A percentile compares a stretch with the other conserved stretches of the same genome.
phyloP scores from a whole-genome alignment of 2,329 filamentous ascomycete species.

The Fusarium sp. region DNA sequence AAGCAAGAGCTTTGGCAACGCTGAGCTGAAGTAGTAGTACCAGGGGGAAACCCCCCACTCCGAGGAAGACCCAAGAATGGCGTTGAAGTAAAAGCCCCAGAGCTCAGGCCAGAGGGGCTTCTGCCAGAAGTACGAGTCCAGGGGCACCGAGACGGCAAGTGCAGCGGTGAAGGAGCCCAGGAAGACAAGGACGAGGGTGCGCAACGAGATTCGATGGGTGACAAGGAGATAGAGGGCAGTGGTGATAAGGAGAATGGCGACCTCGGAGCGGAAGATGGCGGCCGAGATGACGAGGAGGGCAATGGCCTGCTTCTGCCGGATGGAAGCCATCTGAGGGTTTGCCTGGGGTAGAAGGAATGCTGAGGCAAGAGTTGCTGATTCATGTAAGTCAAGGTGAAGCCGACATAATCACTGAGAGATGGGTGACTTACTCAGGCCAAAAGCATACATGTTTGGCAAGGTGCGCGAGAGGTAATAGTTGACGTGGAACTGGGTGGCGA shows the following conservation, averaged over 20 bases:
- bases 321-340: constrained; percentile 40
- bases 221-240: constrained; percentile 73
- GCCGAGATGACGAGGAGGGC: constrained; percentile 82
- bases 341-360: constrained; percentile 55
- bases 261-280: constrained; percentile 88
- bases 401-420: background rate
- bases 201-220: constrained; percentile 61
- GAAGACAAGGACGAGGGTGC: constrained; percentile 74
- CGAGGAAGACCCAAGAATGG: constrained; percentile 81
- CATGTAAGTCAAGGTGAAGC: background rate
- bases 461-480: constrained; percentile 93
- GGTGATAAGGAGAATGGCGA: constrained; percentile 81
- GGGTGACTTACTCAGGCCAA: constrained; percentile 76
- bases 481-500: constrained; percentile 89
- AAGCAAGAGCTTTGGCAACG: constrained; percentile 83
- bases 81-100: constrained; percentile 90
- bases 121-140: constrained; percentile 97
- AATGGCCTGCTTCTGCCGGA: constrained; percentile 71
- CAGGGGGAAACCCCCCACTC: constrained; percentile 90
- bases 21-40: constrained; percentile 86
- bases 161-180: constrained; percentile 72
- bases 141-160: constrained; percentile 73
- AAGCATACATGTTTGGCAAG: constrained; percentile 96
- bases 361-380: constrained; percentile 72
- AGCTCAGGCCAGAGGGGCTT: constrained; percentile 89